A percentile compares a stretch with the other conserved stretches of the same genome.
phyloP scores from a whole-genome alignment of 257 asterid species.

The Primulina huaijiensis region DNA sequence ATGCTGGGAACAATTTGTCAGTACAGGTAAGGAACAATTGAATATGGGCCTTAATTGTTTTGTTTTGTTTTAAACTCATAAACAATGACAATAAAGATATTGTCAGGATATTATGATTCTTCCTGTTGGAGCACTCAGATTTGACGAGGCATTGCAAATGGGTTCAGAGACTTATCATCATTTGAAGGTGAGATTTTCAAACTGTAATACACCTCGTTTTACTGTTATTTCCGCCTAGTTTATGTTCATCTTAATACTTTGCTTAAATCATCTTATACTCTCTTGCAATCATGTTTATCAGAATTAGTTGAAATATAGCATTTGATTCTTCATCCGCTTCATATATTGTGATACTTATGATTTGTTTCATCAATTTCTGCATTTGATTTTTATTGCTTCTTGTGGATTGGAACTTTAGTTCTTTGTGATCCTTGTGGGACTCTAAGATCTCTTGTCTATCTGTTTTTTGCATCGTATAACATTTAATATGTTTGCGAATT shows the following conservation, averaged over 20 bases:
- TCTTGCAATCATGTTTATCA: conserved; percentile 4
- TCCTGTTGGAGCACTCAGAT: conserved; percentile 80
- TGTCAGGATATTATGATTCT: conserved; percentile 86
- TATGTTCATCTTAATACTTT: conserved; percentile 8
- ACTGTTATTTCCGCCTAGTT: neutral
- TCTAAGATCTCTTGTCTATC: conserved; percentile 4
- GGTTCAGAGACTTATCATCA: conserved; percentile 98
- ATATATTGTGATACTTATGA: conserved; percentile 18
- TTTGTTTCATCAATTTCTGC: neutral
- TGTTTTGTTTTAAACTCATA: conserved; percentile 17
- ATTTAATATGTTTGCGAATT: neutral
- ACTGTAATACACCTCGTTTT: conserved; percentile 13
- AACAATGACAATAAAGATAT: conserved; percentile 22
- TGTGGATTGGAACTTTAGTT: conserved; percentile 12
- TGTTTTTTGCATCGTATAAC: neutral
- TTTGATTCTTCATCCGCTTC: conserved; percentile 9
- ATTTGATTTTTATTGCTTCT: conserved; percentile 13
- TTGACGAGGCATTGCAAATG: conserved; percentile 94
- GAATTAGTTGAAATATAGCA: neutral
- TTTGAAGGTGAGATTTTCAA: conserved; percentile 60
- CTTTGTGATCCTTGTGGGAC: conserved; percentile 12
- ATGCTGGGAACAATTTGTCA: conserved; percentile 80
- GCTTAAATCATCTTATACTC: conserved; percentile 6
- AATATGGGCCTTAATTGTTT: conserved; percentile 12
- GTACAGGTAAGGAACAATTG: conserved; percentile 48